These are phyloP conservation scores for Aureobasidium subglaciale DNA, from an alignment of 2,329 filamentous ascomycete genomes.

Conservation along the genomic window DNA sequence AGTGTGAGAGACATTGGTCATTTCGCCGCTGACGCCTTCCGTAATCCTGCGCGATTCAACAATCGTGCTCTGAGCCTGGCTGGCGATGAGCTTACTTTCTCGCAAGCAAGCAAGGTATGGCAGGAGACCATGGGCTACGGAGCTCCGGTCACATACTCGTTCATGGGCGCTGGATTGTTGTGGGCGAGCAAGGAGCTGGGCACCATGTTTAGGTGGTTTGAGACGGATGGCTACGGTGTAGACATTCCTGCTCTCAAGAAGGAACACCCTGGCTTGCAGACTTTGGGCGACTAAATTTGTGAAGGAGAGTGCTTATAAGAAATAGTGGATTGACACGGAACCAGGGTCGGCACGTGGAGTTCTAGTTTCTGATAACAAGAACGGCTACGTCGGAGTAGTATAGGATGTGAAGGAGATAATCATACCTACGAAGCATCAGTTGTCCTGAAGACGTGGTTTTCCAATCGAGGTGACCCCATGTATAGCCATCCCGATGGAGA, in stretches of 20 bases:
- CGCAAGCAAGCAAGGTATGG: slow-evolving; percentile 40
- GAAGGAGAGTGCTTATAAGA: slow-evolving; percentile 16
- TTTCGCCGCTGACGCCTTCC: slow-evolving; percentile 45
- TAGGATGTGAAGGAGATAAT: too few relatives aligned
- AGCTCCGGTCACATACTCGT: slow-evolving; percentile 37
- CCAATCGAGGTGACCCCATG: too few relatives aligned
- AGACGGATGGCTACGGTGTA: slow-evolving; percentile 39
- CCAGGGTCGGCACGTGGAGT: too few relatives aligned
- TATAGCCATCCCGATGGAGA: too few relatives aligned
- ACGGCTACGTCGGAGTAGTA: too few relatives aligned
- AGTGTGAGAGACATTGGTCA: slow-evolving; percentile 43
- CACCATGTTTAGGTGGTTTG: slow-evolving; percentile 41
- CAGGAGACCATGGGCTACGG: slow-evolving; percentile 39
- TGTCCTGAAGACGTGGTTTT: too few relatives aligned
- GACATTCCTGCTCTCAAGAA: slow-evolving; percentile 38
- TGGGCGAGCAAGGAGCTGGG: slow-evolving; percentile 31
- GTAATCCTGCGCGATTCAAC: slow-evolving; percentile 38
- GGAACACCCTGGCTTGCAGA: slow-evolving; percentile 31
- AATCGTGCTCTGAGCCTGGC: slow-evolving; percentile 43
- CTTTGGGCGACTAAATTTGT: slow-evolving; percentile 16
- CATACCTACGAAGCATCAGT: too few relatives aligned
- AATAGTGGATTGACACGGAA: background rate
- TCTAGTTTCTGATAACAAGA: too few relatives aligned
- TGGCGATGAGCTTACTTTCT: slow-evolving; percentile 45
- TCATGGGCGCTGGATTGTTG: slow-evolving; percentile 36